Base-by-base conservation (phyloP, 306 rosid genomes). In the Adenanthera pavonina region DNA sequence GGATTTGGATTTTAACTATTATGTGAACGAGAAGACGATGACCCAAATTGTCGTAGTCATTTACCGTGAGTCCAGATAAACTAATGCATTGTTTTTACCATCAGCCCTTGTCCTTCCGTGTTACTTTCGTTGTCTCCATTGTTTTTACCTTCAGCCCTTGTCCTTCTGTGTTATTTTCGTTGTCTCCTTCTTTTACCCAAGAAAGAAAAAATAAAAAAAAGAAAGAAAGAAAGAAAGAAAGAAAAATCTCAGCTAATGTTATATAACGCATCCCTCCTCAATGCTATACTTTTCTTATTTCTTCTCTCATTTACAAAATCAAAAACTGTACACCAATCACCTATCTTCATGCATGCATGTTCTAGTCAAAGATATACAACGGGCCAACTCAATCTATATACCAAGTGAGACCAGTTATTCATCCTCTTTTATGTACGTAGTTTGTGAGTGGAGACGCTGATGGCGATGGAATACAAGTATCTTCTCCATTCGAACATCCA, bases 241-340 rank as follows among this genome's bases (percentile, higher is more conserved):
- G 30, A 25, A 25, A 25, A 25, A 25, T 25, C 30, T 25, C 30
- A 25, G 30, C 30, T 25, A 36, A 65, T 36, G 20, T 16, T 6
- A 34, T 14, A 4, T 15, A 33, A 14, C 68, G 13, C 38, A 25
- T 11, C 0, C 12, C 62, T 11, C 6, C 46, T 13, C 11, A 33
- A 10, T 64, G 17, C 8, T 1, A 35, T 6, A 4, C 69, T 14
- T 15, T 38, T 48, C 48, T 66, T 66, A 38, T 66, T 36, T 36
- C 71, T 38, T 66, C 15, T 40, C 48, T 9, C 47, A 66, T 66
- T 66, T 66, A 64, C 64, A 56, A 57, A 52, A 84, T 64, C 11
- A 69, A 52, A 72, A 80, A 81, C 78, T 88, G 69, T 80, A 88
- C 93, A 91, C 7, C 43, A 80, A 49, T 74, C 74, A 52, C 51